Percentiles rank a stretch among this genome's conserved stretches.
Evolutionary conservation across 163 green algal genomes (phyloP).

Genomic region (Volvox carteri): DNA sequence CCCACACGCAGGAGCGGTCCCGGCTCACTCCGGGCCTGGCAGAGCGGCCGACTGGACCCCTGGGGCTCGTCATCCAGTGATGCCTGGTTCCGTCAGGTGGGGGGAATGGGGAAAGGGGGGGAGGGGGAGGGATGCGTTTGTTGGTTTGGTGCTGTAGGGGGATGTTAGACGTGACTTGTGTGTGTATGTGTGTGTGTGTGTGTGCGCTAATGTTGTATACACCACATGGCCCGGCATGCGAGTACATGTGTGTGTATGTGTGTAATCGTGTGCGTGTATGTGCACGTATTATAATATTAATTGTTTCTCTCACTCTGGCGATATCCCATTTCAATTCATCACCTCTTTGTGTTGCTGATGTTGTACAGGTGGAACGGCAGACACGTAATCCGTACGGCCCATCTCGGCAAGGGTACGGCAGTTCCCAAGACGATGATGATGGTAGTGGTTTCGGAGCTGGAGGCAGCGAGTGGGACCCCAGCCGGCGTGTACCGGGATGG

Average conservation of each 20-base stretch:
- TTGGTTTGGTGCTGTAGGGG: no score
- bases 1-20: conserved; percentile 37
- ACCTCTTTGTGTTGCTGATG: no score
- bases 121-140: background rate
- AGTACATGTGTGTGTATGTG: background rate
- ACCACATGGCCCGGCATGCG: background rate
- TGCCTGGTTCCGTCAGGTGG: conserved; percentile 43
- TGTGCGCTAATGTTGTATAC: background rate
- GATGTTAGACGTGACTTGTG: no score
- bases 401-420: conserved; percentile 32
- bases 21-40: conserved; percentile 21
- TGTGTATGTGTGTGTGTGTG: background rate
- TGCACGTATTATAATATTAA: no score
- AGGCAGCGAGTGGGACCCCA: conserved; percentile 39
- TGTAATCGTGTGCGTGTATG: background rate
- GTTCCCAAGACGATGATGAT: conserved; percentile 36
- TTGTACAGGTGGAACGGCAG: conserved; percentile 41
- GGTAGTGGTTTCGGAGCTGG: background rate
- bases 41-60: conserved; percentile 48
- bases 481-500: conserved; percentile 21
- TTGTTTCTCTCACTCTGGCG: no score
- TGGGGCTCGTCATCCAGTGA: conserved; percentile 52
- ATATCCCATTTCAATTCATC: no score
- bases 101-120: background rate
- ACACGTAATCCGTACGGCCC: conserved; percentile 50